Conservation (phyloP, 495 filamentous ascomycete genomes). For the Sabuloglossum arenarium region DNA sequence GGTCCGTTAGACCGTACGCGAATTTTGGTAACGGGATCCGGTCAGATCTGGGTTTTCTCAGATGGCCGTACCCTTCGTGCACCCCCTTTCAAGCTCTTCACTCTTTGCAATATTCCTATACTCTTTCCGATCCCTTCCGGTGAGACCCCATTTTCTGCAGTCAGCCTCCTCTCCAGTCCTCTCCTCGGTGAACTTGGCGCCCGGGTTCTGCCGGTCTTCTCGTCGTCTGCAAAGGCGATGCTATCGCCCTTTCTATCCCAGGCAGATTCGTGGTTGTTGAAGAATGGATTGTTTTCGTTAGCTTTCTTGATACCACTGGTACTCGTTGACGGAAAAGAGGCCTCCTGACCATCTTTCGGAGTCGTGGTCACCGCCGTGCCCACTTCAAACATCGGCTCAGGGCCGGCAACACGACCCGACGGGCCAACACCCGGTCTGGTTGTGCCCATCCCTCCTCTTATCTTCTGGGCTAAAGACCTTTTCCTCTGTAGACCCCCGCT, state of each 20-base stretch:
- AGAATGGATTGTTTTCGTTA: slow-evolving; percentile 66
- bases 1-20: neutral
- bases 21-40: neutral
- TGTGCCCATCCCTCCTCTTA: slow-evolving; percentile 47
- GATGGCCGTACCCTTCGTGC: slow-evolving; percentile 13
- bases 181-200: slow-evolving; percentile 44
- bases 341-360: neutral
- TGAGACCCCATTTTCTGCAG: slow-evolving; percentile 35
- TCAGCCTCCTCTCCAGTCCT: slow-evolving; percentile 44
- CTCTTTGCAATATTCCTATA: slow-evolving; percentile 59
- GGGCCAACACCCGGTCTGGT: slow-evolving; percentile 19
- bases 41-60: neutral
- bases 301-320: slow-evolving; percentile 15
- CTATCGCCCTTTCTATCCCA: slow-evolving; percentile 47
- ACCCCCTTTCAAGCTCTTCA: slow-evolving; percentile 66
- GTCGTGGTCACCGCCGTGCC: neutral
- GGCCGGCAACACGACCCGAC: slow-evolving; percentile 29
- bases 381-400: slow-evolving; percentile 8
- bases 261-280: slow-evolving; percentile 57
- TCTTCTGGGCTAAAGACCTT: slow-evolving; percentile 78
- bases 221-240: slow-evolving; percentile 32
- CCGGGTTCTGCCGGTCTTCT: slow-evolving; percentile 24
- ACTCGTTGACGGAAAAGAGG: slow-evolving; percentile 5
- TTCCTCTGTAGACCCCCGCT: slow-evolving; percentile 59
- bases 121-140: slow-evolving; percentile 21